Conservation (phyloP, 2,329 filamentous ascomycete genomes). For the Chaetomium olivaceum region DNA sequence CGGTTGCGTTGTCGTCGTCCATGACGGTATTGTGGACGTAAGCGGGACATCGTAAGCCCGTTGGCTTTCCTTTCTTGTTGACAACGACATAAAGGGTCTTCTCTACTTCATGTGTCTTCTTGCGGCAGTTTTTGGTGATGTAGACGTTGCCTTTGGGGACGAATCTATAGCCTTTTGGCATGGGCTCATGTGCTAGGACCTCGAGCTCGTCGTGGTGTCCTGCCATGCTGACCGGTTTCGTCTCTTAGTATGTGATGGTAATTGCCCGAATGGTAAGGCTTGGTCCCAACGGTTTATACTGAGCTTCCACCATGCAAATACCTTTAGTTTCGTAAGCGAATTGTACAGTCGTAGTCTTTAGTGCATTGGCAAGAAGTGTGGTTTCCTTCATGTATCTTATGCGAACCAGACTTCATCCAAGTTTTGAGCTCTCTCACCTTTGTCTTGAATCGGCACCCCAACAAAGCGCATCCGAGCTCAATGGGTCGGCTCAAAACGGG, state of each 20-base stretch:
- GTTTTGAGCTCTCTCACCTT: not conserved
- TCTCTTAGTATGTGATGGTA: not conserved
- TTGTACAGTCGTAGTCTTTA: not conserved
- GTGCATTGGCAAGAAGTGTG: not conserved
- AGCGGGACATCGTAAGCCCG: constrained; percentile 46
- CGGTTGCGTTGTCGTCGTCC: constrained; percentile 37
- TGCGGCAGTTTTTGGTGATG: constrained; percentile 45
- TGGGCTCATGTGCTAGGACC: constrained; percentile 31
- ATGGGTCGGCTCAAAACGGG: not conserved
- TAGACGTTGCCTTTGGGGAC: constrained; percentile 46
- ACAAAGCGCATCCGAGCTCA: not conserved
- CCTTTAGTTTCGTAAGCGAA: not conserved
- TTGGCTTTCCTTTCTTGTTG: constrained; percentile 25
- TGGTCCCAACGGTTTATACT: not conserved
- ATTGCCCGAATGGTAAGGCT: not conserved
- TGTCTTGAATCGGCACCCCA: not conserved
- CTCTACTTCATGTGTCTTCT: constrained; percentile 38
- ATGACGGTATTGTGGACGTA: constrained; percentile 37
- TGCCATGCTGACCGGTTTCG: not conserved
- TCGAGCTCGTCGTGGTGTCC: constrained; percentile 13
- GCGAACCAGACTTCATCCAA: not conserved
- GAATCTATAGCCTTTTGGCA: constrained; percentile 45
- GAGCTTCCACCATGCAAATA: not conserved
- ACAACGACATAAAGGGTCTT: constrained; percentile 43
- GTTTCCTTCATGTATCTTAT: not conserved